Conservation (phyloP, 805 yeast species). For the Metschnikowia drakensbergensis region DNA sequence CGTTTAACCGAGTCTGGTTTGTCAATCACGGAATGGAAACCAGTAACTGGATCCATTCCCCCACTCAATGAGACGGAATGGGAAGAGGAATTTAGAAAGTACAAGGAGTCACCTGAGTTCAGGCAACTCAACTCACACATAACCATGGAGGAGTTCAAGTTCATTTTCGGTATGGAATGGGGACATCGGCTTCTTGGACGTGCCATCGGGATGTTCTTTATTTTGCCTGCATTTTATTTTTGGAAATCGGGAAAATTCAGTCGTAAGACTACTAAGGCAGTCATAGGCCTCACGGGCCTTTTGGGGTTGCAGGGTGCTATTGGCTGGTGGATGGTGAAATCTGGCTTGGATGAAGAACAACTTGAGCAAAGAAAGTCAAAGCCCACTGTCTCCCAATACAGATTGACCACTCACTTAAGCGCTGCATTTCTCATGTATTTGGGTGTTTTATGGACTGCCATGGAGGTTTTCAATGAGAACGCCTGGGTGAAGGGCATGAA, state of each 20-base stretch:
- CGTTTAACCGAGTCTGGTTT: conserved; percentile 94
- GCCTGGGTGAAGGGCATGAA: conserved; percentile 50
- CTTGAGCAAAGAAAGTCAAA: conserved; percentile 77
- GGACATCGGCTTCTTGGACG: conserved; percentile 91
- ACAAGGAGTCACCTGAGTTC: conserved; percentile 86
- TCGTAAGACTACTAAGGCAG: conserved; percentile 58
- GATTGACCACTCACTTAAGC: conserved; percentile 90
- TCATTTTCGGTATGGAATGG: conserved; percentile 97
- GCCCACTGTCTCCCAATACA: conserved; percentile 96
- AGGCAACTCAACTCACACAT: conserved; percentile 84
- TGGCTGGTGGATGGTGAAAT: conserved; percentile 99
- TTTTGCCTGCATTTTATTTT: conserved; percentile 82
- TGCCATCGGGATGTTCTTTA: conserved; percentile 77
- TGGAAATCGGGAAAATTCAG: conserved; percentile 64
- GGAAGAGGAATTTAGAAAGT: conserved; percentile 79
- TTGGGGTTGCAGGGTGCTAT: conserved; percentile 92
- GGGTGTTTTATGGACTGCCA: conserved; percentile 88
- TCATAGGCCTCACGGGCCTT: conserved; percentile 68
- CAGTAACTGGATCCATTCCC: conserved; percentile 92
- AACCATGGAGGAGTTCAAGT: conserved; percentile 87
- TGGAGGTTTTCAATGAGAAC: conserved; percentile 72
- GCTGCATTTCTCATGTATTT: conserved; percentile 86
- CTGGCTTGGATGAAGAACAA: conserved; percentile 83
- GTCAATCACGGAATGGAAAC: conserved; percentile 97
- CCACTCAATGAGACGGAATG: conserved; percentile 79